Evolutionary conservation across 2,329 filamentous ascomycete genomes (phyloP).

Genomic region (Chaetomiaceae sp.): DNA sequence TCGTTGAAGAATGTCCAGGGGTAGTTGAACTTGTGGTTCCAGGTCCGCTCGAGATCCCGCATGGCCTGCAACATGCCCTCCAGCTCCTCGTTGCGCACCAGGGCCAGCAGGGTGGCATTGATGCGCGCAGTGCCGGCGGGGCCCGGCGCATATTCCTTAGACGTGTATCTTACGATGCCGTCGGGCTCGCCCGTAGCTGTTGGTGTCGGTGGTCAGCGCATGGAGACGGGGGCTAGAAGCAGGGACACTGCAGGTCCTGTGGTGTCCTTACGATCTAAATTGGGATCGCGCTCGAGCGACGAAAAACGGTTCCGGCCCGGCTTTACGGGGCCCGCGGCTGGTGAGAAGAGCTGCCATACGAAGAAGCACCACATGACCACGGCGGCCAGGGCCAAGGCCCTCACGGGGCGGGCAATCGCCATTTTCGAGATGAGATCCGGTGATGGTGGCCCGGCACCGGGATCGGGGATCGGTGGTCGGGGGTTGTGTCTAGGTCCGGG

Average conservation of each 20-base stretch:
- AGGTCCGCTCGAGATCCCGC: slow-evolving; percentile 85
- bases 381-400: slow-evolving; percentile 68
- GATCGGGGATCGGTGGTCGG: background rate
- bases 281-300: slow-evolving; percentile 66
- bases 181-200: slow-evolving; percentile 83
- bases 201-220: slow-evolving; percentile 15
- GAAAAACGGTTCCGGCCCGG: slow-evolving; percentile 37
- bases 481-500: background rate
- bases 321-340: slow-evolving; percentile 39
- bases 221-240: too few species aligned
- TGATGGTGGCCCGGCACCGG: too few species aligned
- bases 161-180: slow-evolving; percentile 67
- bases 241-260: background rate
- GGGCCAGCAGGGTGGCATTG: slow-evolving; percentile 84
- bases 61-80: slow-evolving; percentile 81
- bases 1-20: slow-evolving; percentile 99
- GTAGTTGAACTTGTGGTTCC: slow-evolving; percentile 99
- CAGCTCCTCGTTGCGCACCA: slow-evolving; percentile 90
- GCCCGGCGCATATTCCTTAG: slow-evolving; percentile 72
- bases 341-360: slow-evolving; percentile 67
- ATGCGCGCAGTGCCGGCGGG: slow-evolving; percentile 75
- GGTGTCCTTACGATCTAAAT: slow-evolving; percentile 68
- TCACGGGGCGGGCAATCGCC: slow-evolving; percentile 80
- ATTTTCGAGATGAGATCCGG: slow-evolving; percentile 50
- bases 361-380: slow-evolving; percentile 73